Evolutionary conservation across 345 rosid genomes (phyloP), one percentile per base, ranked within the genome.

Genomic region (Salix exigua): DNA sequence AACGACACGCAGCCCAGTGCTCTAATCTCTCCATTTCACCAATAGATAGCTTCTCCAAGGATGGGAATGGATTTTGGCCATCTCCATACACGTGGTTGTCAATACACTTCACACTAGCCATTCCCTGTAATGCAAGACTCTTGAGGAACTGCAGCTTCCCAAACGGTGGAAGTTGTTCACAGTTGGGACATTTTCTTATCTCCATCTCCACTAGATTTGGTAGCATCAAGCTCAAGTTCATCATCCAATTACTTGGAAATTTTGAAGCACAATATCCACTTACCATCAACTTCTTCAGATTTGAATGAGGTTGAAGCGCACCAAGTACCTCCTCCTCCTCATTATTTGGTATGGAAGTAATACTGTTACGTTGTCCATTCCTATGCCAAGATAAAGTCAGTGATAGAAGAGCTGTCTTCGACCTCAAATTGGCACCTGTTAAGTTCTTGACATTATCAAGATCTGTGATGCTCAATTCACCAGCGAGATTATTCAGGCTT

Each of bases 361-460:
- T 30, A 30, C 0, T 30, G 4, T 79, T 77, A 70, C 12, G 0
- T 25, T 0, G 0, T 14, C 3, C 11, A 6, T 12, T 12, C 1
- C 16, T 4, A 2, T 42, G 1, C 14, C 82, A 79, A 4, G 26
- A 28, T 37, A 79, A 44, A 13, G 0, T 0, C 31, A 80, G 37
- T 9, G 37, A 42, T 5, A 1, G 38, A 14, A 79, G 78, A 55
- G 72, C 40, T 53, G 25, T 40, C 53, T 82, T 78, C 53, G 8
- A 30, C 4, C 13, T 12, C 75, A 82, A 31, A 26, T 82, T 68
- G 19, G 82, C 82, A 69, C 72, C 73, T 75, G 30, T 17, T 23
- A 42, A 42, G 31, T 63, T 48, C 26, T 60, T 38, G 3, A 58
- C 35, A 17, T 58, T 58, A 0, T 48, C 31, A 23, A 71, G 77